A percentile compares a stretch with the other conserved stretches of the same genome.
Evolutionary conservation across 129 eudicot genomes (phyloP).

Genomic region (Saposhnikovia divaricata): DNA sequence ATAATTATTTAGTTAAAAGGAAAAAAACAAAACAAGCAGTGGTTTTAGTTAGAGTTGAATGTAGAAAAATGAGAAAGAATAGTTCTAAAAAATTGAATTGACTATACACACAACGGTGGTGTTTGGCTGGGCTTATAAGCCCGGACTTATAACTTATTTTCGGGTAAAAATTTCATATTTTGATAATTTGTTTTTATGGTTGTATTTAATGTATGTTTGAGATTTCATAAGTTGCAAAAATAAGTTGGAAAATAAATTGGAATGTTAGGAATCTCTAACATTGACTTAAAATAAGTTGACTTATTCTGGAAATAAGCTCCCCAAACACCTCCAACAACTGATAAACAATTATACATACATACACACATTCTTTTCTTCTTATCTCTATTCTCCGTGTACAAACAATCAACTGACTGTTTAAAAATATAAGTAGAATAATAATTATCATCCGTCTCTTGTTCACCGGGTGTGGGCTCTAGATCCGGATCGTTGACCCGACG

Average conservation of each 20-base stretch:
- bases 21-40: neutral
- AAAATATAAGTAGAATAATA: neutral
- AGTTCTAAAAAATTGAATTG: neutral
- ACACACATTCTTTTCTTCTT: neutral
- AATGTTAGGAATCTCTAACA: no score
- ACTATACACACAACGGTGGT: neutral
- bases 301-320: no score
- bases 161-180: no score
- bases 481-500: neutral
- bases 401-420: neutral
- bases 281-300: no score
- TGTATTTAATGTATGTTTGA: no score
- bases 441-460: neutral
- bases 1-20: no score
- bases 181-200: no score
- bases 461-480: neutral
- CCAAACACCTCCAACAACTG: no score
- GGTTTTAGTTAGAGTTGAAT: neutral
- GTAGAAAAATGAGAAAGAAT: conserved; percentile 2
- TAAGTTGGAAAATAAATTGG: no score
- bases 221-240: no score
- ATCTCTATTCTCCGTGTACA: neutral
- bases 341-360: neutral
- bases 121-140: no score
- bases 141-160: no score